Conservation (phyloP, 2,329 filamentous ascomycete genomes). For the Phialophora verrucosa region DNA sequence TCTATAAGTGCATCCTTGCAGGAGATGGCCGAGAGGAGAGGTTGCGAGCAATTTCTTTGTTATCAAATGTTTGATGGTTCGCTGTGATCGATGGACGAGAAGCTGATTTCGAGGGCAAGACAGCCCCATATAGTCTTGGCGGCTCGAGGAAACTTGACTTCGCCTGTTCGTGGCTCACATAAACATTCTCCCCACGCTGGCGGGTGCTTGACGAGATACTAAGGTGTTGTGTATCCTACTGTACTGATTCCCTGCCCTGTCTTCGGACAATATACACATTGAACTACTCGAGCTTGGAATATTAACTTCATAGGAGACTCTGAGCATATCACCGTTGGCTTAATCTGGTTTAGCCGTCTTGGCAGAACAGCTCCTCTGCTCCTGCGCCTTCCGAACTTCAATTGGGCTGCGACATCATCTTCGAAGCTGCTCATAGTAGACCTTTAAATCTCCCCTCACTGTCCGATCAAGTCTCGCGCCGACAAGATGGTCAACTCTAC, state of each 20-base stretch:
- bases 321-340: neutral
- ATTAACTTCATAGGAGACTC: too few species aligned
- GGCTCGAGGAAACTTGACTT: neutral
- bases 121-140: neutral
- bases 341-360: neutral
- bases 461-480: neutral
- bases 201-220: neutral
- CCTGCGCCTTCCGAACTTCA: constrained; percentile 22
- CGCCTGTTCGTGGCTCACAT: neutral
- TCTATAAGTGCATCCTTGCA: neutral
- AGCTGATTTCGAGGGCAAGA: neutral
- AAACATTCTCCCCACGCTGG: neutral
- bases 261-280: neutral
- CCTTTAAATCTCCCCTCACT: constrained; percentile 2
- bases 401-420: constrained; percentile 9
- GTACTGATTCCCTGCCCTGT: neutral
- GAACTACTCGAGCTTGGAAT: neutral
- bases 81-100: neutral
- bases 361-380: constrained; percentile 1
- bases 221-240: neutral
- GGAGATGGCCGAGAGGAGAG: neutral
- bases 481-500: constrained; percentile 40
- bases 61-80: neutral
- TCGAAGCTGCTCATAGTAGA: constrained; percentile 14
- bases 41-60: neutral